Evolutionary conservation across 306 rosid genomes (phyloP), one percentile per base, ranked within the genome.

Genomic region (Purshia tridentata): DNA sequence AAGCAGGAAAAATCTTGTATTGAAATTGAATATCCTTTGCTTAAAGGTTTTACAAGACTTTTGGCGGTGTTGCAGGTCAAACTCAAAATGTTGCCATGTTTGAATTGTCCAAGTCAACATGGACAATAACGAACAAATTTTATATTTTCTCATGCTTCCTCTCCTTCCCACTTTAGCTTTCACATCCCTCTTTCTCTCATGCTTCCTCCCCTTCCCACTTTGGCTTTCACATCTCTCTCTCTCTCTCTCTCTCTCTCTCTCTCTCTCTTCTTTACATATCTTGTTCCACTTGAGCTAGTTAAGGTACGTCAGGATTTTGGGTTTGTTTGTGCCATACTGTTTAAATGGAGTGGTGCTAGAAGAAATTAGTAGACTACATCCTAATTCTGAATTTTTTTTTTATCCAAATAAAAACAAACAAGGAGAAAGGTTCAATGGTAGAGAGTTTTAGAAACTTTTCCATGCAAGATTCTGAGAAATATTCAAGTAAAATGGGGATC

Each of bases 101-200:
- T 68, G 72, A 68, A 49, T 35, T 29, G 6, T 10, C 56, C 72
- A 68, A n/a, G 59, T 68, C 60, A 50, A 68, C 29, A 1, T 5
- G 23, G 16, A 16, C 19, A 64, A 50, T 19, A 67, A 67, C n/a
- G 16, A 47, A 47, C 48, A 10, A 50, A 57, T 57, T 57, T 68
- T 37, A 10, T 37, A 68, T 15, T n/a, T 50, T 35, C 35, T 35
- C 22, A 67, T 29, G 19, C 39, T 65, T n/a, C n/a, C n/a, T n/a
- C n/a, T n/a, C n/a, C n/a, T n/a, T n/a, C n/a, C 19, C n/a, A 22
- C 45, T 42, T 3, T 7, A 42, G 7, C 45, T 56, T 11, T 8
- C 57, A 6, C 15, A 29, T 6, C 20, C 8, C 19, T 40, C 51
- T 11, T 64, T 44, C 52, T 18, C 52, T 29, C 22, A 67, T 29